Evolutionary conservation across 106 monocot species (phyloP).

Genomic region (Hemerocallis citrina): DNA sequence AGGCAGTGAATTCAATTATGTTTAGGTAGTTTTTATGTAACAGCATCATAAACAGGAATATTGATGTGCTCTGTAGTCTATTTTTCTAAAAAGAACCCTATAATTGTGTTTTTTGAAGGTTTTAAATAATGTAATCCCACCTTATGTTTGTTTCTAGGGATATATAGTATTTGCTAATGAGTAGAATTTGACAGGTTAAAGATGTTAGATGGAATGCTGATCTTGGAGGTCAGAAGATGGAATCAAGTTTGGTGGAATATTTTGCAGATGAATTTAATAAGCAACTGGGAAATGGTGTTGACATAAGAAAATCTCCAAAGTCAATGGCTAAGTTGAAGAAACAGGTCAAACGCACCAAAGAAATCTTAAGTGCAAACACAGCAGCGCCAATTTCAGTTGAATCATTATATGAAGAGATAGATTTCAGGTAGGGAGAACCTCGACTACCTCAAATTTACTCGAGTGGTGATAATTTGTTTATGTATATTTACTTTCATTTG

Average conservation of each 20-base stretch:
- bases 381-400: slow-evolving; percentile 92
- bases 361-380: slow-evolving; percentile 97
- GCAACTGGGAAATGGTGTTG: slow-evolving; percentile 70
- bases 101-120: background rate
- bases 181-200: slow-evolving; percentile 51
- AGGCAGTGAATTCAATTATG: no score
- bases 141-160: background rate
- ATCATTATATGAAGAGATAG: slow-evolving; percentile 82
- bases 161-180: background rate
- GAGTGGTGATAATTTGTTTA: background rate
- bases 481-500: background rate
- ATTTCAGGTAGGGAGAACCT: slow-evolving; percentile 62
- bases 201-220: slow-evolving; percentile 91
- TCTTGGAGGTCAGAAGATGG: slow-evolving; percentile 92
- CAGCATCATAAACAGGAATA: background rate
- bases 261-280: slow-evolving; percentile 97
- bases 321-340: slow-evolving; percentile 99
- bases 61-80: background rate
- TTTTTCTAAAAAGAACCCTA: background rate
- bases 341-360: slow-evolving; percentile 95
- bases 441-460: background rate
- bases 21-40: background rate
- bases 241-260: slow-evolving; percentile 71
- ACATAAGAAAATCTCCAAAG: slow-evolving; percentile 82
- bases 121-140: no score